A percentile compares a stretch with the other conserved stretches of the same genome.
These are phyloP conservation scores for Cornus suecica DNA, from an alignment of 148 eudicot genomes.

Conservation along the genomic window DNA sequence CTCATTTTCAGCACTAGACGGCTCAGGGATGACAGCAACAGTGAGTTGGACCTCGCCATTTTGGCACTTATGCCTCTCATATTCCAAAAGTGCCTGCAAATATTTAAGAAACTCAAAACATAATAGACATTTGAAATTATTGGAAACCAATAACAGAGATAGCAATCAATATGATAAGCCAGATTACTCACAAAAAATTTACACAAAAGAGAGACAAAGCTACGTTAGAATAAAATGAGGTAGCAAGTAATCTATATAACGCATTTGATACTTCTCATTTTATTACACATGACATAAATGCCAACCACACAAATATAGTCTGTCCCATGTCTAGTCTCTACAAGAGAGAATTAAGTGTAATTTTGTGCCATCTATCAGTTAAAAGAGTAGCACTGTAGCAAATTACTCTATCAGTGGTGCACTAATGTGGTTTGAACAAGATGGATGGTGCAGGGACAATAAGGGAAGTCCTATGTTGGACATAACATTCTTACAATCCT, in stretches of 20 bases:
- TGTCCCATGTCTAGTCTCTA: neutral
- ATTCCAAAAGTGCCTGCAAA: slow-evolving; percentile 77
- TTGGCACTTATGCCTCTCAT: slow-evolving; percentile 66
- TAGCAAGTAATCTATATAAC: neutral
- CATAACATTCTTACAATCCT: too few species aligned
- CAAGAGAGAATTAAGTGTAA: neutral
- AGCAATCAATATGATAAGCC: neutral
- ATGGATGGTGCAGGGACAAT: too few species aligned
- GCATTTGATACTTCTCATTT: neutral
- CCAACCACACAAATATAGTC: neutral
- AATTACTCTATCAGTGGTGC: too few species aligned
- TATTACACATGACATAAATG: neutral
- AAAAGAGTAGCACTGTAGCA: too few species aligned
- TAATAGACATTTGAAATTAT: too few species aligned
- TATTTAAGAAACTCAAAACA: slow-evolving; percentile 1
- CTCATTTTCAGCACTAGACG: slow-evolving; percentile 56
- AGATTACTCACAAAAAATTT: neutral
- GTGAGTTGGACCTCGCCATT: slow-evolving; percentile 76
- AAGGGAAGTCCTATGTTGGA: too few species aligned
- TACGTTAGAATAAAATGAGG: neutral
- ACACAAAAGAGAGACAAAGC: neutral
- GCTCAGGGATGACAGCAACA: slow-evolving; percentile 40
- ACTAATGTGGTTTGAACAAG: too few species aligned
- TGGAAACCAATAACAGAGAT: too few species aligned
- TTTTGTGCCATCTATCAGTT: too few species aligned